Conservation (phyloP, 768 basidiomycete genomes). For the Boletales sp. region DNA sequence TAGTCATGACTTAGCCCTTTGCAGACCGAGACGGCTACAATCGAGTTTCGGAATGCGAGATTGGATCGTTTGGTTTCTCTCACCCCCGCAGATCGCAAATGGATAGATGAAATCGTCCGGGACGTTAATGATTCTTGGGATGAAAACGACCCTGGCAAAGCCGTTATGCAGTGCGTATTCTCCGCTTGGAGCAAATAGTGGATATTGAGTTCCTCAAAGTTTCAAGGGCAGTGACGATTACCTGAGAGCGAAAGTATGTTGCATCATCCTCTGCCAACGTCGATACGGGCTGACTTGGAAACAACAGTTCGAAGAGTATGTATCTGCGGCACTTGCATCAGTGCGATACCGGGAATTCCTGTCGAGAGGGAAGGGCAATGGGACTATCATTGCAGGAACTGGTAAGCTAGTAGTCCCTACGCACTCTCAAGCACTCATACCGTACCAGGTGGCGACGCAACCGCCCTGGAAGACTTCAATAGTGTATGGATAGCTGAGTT, state of each 20-base stretch:
- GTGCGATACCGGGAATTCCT: slow-evolving; percentile 90
- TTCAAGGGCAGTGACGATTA: slow-evolving; percentile 98
- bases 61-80: slow-evolving; percentile 75
- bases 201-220: slow-evolving; percentile 35
- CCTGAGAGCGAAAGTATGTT: slow-evolving; percentile 70
- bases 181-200: neutral
- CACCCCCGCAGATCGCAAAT: slow-evolving; percentile 91
- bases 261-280: neutral
- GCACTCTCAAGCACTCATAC: slow-evolving; percentile 19
- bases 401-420: slow-evolving; percentile 27
- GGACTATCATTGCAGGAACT: slow-evolving; percentile 65
- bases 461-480: slow-evolving; percentile 76
- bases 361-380: slow-evolving; percentile 56
- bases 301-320: slow-evolving; percentile 83
- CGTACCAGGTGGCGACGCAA: slow-evolving; percentile 48
- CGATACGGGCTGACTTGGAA: neutral
- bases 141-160: slow-evolving; percentile 54
- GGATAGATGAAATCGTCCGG: slow-evolving; percentile 93
- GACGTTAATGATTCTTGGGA: slow-evolving; percentile 85
- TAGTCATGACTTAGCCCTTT: neutral
- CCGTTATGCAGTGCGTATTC: slow-evolving; percentile 60
- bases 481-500: slow-evolving; percentile 87
- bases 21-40: slow-evolving; percentile 79
- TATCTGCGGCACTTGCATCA: slow-evolving; percentile 80
- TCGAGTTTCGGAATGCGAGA: slow-evolving; percentile 84